These are phyloP conservation scores for Suillus americanus DNA, from an alignment of 768 basidiomycete species.

Conservation along the genomic window DNA sequence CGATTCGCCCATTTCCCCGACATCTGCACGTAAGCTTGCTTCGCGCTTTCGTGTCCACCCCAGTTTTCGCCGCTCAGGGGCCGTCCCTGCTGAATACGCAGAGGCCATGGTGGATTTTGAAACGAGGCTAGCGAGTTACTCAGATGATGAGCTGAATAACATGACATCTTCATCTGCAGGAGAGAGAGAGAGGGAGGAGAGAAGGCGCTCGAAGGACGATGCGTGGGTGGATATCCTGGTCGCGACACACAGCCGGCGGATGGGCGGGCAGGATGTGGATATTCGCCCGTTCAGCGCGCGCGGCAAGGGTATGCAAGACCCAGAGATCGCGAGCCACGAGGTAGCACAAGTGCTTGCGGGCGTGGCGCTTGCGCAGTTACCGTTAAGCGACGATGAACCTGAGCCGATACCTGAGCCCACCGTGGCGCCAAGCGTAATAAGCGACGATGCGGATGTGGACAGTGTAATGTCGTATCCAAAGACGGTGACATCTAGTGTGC, in stretches of 20 bases:
- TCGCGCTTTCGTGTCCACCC: conserved; percentile 63
- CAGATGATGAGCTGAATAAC: conserved; percentile 44
- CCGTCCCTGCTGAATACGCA: conserved; percentile 75
- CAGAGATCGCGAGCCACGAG: conserved; percentile 72
- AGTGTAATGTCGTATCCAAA: conserved; percentile 37
- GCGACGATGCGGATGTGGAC: conserved; percentile 45
- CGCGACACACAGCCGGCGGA: conserved; percentile 49
- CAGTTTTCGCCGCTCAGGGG: conserved; percentile 49
- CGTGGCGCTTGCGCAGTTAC: conserved; percentile 36
- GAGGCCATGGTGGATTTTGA: conserved; percentile 69
- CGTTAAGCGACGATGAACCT: conserved; percentile 41
- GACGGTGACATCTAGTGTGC: not conserved
- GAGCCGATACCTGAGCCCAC: conserved; percentile 19
- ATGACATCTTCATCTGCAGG: conserved; percentile 40
- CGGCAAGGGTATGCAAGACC: conserved; percentile 44
- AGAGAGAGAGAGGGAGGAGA: conserved; percentile 33
- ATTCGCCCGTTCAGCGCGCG: conserved; percentile 26
- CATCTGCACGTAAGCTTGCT: conserved; percentile 32
- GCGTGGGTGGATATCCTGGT: conserved; percentile 90
- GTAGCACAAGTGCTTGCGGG: conserved; percentile 70
- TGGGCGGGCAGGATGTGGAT: conserved; percentile 58
- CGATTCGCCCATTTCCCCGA: conserved; percentile 28
- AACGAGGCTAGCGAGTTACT: conserved; percentile 70
- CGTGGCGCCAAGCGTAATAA: not conserved
- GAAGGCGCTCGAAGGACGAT: conserved; percentile 56